Percentiles rank a stretch among this genome's conserved stretches.
These are phyloP conservation scores for Colletotrichum tropicale DNA, from an alignment of 2,329 filamentous ascomycete species.

Conservation along the genomic window DNA sequence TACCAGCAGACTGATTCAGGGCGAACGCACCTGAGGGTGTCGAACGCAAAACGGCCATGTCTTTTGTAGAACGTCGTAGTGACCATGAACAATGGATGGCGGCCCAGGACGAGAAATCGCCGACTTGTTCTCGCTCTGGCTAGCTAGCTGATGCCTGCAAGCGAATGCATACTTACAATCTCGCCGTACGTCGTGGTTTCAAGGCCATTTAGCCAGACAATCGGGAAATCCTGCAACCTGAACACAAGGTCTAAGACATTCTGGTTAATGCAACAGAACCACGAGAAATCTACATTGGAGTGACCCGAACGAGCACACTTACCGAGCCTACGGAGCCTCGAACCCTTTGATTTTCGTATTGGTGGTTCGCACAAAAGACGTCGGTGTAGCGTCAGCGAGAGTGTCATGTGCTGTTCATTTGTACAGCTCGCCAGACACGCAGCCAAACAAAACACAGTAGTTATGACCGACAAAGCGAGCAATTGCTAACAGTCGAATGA, in stretches of 20 bases:
- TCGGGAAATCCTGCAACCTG: neutral
- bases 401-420: neutral
- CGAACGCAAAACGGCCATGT: neutral
- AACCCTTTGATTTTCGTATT: neutral
- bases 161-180: neutral
- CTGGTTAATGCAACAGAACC: neutral
- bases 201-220: neutral
- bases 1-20: neutral
- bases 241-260: neutral
- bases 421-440: neutral
- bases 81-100: neutral
- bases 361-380: neutral
- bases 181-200: neutral
- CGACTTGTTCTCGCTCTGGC: neutral
- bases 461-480: neutral
- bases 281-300: neutral
- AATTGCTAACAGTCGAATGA: neutral
- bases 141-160: neutral
- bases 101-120: neutral
- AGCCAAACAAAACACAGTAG: neutral
- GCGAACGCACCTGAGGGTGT: neutral
- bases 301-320: neutral
- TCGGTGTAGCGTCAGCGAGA: neutral
- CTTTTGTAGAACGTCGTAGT: neutral
- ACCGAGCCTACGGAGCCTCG: neutral